Evolutionary conservation across 1,284 basidiomycete species (phyloP).

Genomic region (Paramarasmius palmivorus): DNA sequence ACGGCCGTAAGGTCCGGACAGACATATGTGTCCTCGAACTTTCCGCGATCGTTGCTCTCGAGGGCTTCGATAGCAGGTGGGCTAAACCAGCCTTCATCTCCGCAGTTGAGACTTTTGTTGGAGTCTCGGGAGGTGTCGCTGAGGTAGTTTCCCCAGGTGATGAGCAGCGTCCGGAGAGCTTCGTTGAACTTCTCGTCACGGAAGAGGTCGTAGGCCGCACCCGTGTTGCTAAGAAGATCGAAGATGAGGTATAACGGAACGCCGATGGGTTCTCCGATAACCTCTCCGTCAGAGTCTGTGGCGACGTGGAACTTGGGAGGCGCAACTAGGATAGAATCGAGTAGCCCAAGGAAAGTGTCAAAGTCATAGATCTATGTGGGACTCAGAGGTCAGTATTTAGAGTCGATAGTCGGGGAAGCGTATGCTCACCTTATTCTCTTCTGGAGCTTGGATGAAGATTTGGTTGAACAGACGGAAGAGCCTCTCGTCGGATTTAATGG

Average conservation of each 20-base stretch:
- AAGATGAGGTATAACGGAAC: conserved; percentile 47
- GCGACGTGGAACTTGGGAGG: conserved; percentile 17
- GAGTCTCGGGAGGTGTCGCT: conserved; percentile 9
- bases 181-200: conserved; percentile 12
- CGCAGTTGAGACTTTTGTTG: conserved; percentile 7
- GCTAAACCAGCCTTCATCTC: conserved; percentile 15
- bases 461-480: conserved; percentile 13
- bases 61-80: background rate
- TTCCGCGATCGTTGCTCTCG: background rate
- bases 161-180: conserved; percentile 10
- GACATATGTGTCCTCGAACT: conserved; percentile 35
- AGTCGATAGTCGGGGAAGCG: too few relatives aligned
- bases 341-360: conserved; percentile 9
- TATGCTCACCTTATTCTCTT: conserved; percentile 7
- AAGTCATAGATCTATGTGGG: conserved; percentile 12
- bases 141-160: conserved; percentile 14
- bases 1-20: conserved; percentile 33
- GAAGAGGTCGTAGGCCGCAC: conserved; percentile 35
- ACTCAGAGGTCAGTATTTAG: background rate
- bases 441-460: conserved; percentile 17
- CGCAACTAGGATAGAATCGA: conserved; percentile 15
- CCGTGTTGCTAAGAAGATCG: conserved; percentile 49
- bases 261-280: conserved; percentile 31
- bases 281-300: conserved; percentile 11
- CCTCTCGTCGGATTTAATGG: conserved; percentile 6